These are phyloP conservation scores for Begonia peltatifolia DNA, from an alignment of 306 rosid species.

Conservation along the genomic window DNA sequence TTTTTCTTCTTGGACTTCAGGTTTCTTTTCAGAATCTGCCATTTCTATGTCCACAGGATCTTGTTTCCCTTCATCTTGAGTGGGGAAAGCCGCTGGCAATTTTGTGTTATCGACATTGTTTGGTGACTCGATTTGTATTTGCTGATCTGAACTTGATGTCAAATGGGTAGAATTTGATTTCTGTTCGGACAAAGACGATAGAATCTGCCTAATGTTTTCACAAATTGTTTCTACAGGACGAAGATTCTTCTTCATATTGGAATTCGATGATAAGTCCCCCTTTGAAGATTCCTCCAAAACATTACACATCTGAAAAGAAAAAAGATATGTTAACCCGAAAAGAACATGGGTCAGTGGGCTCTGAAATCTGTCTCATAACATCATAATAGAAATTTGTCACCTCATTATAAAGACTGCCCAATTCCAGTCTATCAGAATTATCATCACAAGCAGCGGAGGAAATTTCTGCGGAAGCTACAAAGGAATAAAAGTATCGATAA, in stretches of 20 bases:
- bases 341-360: not conserved
- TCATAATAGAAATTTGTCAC: constrained; percentile 18
- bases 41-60: constrained; percentile 15
- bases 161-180: constrained; percentile 14
- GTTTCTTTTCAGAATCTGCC: constrained; percentile 16
- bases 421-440: constrained; percentile 45
- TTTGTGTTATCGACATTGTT: constrained; percentile 6
- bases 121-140: constrained; percentile 15
- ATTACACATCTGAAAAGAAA: constrained; percentile 63
- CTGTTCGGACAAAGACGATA: constrained; percentile 19
- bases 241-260: constrained; percentile 17
- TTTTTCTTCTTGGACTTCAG: constrained; percentile 24
- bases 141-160: constrained; percentile 2
- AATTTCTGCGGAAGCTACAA: constrained; percentile 60
- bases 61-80: constrained; percentile 21
- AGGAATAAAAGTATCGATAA: constrained; percentile 4
- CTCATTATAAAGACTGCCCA: constrained; percentile 71
- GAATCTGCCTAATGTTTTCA: constrained; percentile 37
- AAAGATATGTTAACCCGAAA: not conserved
- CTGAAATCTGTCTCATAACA: not conserved
- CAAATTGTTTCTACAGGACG: constrained; percentile 34
- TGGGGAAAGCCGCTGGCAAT: constrained; percentile 8
- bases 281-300: constrained; percentile 34
- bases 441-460: constrained; percentile 40
- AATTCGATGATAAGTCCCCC: constrained; percentile 20